phyloP scores from a whole-genome alignment of 768 basidiomycete species.

The Amanita rimosa region DNA sequence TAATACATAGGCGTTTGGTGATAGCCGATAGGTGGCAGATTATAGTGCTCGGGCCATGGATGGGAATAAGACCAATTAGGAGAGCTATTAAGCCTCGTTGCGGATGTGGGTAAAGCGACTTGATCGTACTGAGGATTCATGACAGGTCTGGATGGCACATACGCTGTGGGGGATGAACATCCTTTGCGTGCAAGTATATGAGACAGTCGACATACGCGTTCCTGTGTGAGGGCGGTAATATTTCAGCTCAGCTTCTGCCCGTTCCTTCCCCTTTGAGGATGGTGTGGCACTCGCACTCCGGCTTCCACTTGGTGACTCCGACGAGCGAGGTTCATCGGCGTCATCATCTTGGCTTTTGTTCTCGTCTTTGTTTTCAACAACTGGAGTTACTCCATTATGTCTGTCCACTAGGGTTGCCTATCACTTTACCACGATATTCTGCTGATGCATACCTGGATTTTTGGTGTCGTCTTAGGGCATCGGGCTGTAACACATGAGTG shows the following conservation, averaged over 20 bases:
- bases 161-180: slow-evolving; percentile 17
- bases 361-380: slow-evolving; percentile 38
- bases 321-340: slow-evolving; percentile 21
- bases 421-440: neutral
- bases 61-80: slow-evolving; percentile 29
- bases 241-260: slow-evolving; percentile 25
- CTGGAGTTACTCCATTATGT: slow-evolving; percentile 59
- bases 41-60: slow-evolving; percentile 25
- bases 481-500: slow-evolving; percentile 36
- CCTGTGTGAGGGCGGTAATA: slow-evolving; percentile 59
- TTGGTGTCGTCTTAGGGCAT: slow-evolving; percentile 71
- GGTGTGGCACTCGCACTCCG: slow-evolving; percentile 43
- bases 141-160: slow-evolving; percentile 30
- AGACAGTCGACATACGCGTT: slow-evolving; percentile 23
- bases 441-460: slow-evolving; percentile 50
- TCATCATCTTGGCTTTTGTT: slow-evolving; percentile 14
- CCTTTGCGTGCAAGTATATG: slow-evolving; percentile 4
- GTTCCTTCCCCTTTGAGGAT: slow-evolving; percentile 29
- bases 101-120: slow-evolving; percentile 41
- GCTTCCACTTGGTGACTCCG: slow-evolving; percentile 25
- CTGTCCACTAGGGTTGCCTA: slow-evolving; percentile 19
- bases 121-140: slow-evolving; percentile 32
- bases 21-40: slow-evolving; percentile 24
- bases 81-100: slow-evolving; percentile 31
- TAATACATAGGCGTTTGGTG: slow-evolving; percentile 22